Conservation (phyloP, 768 basidiomycete species). For the Phylloporus arenicola region DNA sequence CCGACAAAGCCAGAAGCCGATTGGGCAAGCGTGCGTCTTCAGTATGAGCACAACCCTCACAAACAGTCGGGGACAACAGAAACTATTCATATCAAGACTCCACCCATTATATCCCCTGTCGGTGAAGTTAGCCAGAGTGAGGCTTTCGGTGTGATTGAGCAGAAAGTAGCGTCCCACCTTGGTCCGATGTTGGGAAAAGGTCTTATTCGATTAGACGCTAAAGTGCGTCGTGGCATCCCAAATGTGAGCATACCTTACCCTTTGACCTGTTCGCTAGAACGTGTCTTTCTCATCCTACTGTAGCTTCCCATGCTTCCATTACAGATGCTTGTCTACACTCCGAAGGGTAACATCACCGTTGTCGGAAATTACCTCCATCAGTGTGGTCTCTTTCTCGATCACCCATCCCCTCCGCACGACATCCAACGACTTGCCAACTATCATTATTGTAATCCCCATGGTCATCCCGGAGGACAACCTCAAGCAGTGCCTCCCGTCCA, state of each 20-base stretch:
- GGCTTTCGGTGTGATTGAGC: slow-evolving; percentile 78
- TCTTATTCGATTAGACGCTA: slow-evolving; percentile 74
- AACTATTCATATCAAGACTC: slow-evolving; percentile 75
- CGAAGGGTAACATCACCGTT: slow-evolving; percentile 84
- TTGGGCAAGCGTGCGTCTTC: slow-evolving; percentile 65
- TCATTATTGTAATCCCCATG: slow-evolving; percentile 87
- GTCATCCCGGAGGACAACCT: slow-evolving; percentile 62
- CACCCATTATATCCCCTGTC: slow-evolving; percentile 42
- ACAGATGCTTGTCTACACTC: slow-evolving; percentile 86
- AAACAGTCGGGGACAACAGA: slow-evolving; percentile 49
- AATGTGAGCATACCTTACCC: slow-evolving; percentile 45
- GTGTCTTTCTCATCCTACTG: slow-evolving; percentile 13
- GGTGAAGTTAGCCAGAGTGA: slow-evolving; percentile 60
- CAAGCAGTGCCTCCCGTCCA: slow-evolving; percentile 38
- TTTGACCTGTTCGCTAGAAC: slow-evolving; percentile 14
- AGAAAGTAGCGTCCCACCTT: slow-evolving; percentile 72
- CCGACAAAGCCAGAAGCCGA: slow-evolving; percentile 42
- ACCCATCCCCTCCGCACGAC: slow-evolving; percentile 70
- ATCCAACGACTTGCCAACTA: slow-evolving; percentile 51
- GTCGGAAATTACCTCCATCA: slow-evolving; percentile 73
- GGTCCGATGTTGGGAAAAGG: slow-evolving; percentile 85
- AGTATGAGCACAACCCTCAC: slow-evolving; percentile 61
- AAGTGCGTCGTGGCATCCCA: slow-evolving; percentile 58
- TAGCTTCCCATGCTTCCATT: slow-evolving; percentile 80
- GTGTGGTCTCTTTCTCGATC: slow-evolving; percentile 66